Percentiles rank a stretch among this genome's conserved stretches.
These are phyloP conservation scores for Ilex paraguariensis DNA, from an alignment of 305 asterid genomes.

Conservation along the genomic window DNA sequence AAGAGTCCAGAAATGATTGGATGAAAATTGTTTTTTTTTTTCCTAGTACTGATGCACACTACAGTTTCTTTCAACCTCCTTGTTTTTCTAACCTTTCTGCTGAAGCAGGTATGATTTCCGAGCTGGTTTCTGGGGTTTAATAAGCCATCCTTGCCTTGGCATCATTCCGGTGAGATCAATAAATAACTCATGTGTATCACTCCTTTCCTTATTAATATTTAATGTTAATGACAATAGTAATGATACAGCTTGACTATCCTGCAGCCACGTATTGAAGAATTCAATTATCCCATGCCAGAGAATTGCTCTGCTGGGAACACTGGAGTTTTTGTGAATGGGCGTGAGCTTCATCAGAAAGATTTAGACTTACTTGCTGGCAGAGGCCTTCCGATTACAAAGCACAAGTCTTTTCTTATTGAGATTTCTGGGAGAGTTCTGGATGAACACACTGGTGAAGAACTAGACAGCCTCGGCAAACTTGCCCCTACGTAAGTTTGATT, in stretches of 20 bases:
- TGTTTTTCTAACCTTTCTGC: background rate
- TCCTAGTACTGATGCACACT: background rate
- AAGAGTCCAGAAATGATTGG: too few species aligned
- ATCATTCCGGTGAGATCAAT: constrained; percentile 63
- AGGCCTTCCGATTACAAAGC: constrained; percentile 63
- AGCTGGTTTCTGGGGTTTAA: constrained; percentile 98
- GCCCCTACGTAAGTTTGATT: constrained; percentile 78
- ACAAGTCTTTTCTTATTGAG: constrained; percentile 62
- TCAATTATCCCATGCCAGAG: constrained; percentile 59
- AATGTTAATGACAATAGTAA: too few species aligned
- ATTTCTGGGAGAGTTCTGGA: constrained; percentile 76
- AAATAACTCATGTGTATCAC: too few species aligned
- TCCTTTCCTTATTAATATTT: too few species aligned
- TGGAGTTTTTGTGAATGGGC: constrained; percentile 72
- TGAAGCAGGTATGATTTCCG: constrained; percentile 63
- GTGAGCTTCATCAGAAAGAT: constrained; percentile 83
- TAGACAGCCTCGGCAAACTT: constrained; percentile 80
- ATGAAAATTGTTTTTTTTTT: too few species aligned
- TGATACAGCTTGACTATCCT: constrained; percentile 1
- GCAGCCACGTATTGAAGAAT: constrained; percentile 90
- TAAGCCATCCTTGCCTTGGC: constrained; percentile 86
- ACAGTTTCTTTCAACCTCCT: background rate
- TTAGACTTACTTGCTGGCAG: constrained; percentile 66
- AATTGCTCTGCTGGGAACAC: constrained; percentile 83
- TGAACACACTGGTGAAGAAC: constrained; percentile 70